Percentiles rank a stretch among this genome's conserved stretches.
phyloP scores from a whole-genome alignment of 2,329 filamentous ascomycete species.

The Botrytis aclada region DNA sequence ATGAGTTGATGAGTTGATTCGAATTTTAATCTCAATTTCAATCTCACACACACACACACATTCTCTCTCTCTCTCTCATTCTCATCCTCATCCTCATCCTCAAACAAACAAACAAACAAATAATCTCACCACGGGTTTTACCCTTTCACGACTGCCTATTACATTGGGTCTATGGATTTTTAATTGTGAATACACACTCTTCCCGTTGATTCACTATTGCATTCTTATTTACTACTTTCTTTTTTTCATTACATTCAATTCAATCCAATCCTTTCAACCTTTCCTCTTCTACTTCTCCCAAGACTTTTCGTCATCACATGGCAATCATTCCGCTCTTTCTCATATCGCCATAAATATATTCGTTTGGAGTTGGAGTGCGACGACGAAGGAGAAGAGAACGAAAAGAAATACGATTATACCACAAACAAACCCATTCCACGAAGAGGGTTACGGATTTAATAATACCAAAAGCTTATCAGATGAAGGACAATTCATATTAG shows the following conservation, averaged over 20 bases:
- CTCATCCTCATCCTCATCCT: no score
- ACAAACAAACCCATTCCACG: not conserved
- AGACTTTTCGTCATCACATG: not conserved
- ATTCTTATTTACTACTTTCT: not conserved
- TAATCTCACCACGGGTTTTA: not conserved
- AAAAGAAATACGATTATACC: rapidly evolving
- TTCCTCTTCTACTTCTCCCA: not conserved
- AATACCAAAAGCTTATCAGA: not conserved
- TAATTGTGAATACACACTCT: not conserved
- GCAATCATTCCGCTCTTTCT: not conserved
- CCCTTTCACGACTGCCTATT: not conserved
- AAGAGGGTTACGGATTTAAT: not conserved
- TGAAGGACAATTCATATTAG: not conserved
- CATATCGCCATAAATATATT: not conserved
- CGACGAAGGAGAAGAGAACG: not conserved
- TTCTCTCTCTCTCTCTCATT: not conserved
- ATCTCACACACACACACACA: not conserved
- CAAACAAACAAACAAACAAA: not conserved
- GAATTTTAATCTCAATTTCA: not conserved
- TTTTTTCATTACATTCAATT: no score
- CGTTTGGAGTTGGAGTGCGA: not conserved
- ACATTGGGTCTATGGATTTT: not conserved
- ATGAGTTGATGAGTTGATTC: not conserved
- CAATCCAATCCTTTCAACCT: not conserved
- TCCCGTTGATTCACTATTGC: not conserved